These are phyloP conservation scores for Gnaphalium uliginosum DNA, from an alignment of 129 eudicot genomes.

Conservation along the genomic window DNA sequence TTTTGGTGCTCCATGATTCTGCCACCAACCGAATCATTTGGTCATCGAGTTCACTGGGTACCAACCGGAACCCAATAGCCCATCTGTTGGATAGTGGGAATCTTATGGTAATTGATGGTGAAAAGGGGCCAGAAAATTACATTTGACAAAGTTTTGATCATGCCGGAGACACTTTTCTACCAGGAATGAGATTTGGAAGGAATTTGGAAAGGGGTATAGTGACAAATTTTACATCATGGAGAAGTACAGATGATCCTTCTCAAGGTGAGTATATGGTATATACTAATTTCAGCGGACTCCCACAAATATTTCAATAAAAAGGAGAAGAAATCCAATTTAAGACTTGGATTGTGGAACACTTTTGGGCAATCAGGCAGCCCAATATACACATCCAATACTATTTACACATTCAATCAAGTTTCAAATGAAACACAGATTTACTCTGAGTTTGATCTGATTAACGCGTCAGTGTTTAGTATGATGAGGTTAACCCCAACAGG, in stretches of 20 bases:
- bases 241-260: slow-evolving; percentile 30
- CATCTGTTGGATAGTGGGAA: slow-evolving; percentile 27
- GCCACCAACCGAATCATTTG: slow-evolving; percentile 17
- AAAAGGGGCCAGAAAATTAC: background rate
- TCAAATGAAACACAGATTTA: background rate
- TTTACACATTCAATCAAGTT: background rate
- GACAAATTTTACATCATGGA: slow-evolving; percentile 29
- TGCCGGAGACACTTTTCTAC: background rate
- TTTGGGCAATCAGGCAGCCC: background rate
- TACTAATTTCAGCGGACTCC: background rate
- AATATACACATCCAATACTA: background rate
- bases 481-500: background rate
- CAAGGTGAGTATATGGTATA: background rate
- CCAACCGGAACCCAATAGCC: slow-evolving; percentile 2
- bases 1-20: slow-evolving; percentile 18
- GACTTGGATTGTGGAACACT: background rate
- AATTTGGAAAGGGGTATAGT: slow-evolving; percentile 3
- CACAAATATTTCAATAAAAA: background rate
- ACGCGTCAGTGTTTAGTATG: background rate
- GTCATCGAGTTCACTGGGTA: slow-evolving; percentile 29
- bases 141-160: background rate
- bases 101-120: no score
- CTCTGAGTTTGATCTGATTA: no score
- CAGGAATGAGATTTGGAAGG: background rate
- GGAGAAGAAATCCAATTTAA: background rate